A percentile compares a stretch with the other conserved stretches of the same genome.
phyloP scores from a whole-genome alignment of 331 rosid species.

The Quercus phellos region DNA sequence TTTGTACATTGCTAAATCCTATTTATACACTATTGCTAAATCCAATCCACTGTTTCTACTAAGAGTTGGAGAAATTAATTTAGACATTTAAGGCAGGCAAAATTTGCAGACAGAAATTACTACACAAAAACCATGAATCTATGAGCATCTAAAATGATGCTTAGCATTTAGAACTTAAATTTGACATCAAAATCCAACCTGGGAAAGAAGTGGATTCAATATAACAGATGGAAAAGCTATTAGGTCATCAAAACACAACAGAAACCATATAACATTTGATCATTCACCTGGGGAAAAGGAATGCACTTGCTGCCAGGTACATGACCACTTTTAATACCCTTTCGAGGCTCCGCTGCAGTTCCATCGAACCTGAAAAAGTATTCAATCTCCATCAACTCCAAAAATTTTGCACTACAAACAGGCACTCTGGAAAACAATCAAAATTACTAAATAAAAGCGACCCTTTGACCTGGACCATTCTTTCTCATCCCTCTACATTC shows the following conservation, averaged over 20 bases:
- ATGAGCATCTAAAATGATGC: not conserved
- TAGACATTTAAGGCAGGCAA: not conserved
- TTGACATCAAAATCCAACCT: not conserved
- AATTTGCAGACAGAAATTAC: not conserved
- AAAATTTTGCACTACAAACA: not conserved
- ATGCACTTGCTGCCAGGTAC: constrained; percentile 97
- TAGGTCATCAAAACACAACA: not conserved
- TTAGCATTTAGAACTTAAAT: too few species aligned
- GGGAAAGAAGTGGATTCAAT: not conserved
- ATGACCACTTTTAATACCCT: constrained; percentile 93
- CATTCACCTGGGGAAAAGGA: constrained; percentile 74
- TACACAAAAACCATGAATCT: not conserved
- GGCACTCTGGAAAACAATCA: not conserved
- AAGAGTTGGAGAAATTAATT: not conserved
- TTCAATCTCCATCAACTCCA: constrained; percentile 28
- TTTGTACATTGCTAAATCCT: too few species aligned
- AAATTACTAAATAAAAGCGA: not conserved
- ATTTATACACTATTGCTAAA: not conserved
- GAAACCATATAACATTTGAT: constrained; percentile 1
- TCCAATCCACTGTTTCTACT: not conserved
- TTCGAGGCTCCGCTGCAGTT: constrained; percentile 79
- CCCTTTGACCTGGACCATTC: not conserved
- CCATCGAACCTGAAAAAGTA: constrained; percentile 76
- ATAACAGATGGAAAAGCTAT: not conserved
- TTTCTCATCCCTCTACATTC: not conserved